Evolutionary conservation across 2,329 filamentous ascomycete genomes (phyloP), one percentile per base, ranked within the genome.

Genomic region (Colletotrichum sp.): DNA sequence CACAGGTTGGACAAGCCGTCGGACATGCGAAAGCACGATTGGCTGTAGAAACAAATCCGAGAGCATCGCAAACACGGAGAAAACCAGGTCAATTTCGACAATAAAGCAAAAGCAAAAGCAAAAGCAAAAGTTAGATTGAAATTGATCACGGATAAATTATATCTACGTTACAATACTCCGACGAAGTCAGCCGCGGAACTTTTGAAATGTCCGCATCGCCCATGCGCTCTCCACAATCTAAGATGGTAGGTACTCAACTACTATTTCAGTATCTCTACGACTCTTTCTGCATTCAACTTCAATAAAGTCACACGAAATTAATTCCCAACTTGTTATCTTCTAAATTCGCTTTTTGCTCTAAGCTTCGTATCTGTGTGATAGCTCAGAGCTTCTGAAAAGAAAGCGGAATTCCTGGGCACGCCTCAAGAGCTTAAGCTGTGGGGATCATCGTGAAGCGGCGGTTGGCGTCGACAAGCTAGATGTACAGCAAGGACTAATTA

Each of bases 1-100:
- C n/a, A 32, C 30, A 32, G 0, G 0, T 7, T 22, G n/a, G 18
- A 13, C n/a, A 3, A 0, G n/a, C 12, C n/a, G n/a, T 22, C 0
- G 3, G n/a, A 5, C 3, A 22, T 22, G 44, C n/a, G 1, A 52
- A 22, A 5, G n/a, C 6, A 52, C 10, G 3, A 1, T 1, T 44
- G 18, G 39, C 3, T 44, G 18, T 3, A 44, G 39, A 44, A 48
- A 48, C n/a, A 48, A 48, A 8, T 13, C n/a, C 10, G n/a, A 48
- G n/a, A 22, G 10, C 18, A 48, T 48, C 44, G 44, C n/a, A 48
- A 48, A 48, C n/a, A 22, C 10, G 18, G 44, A 22, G 10, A 22
- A 8, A n/a, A 2, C 2, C 44, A 22, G n/a, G 6, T 13, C 6
- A 22, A 48, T 48, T 48, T 13, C 3, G 0, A 22, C n/a, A 12